Evolutionary conservation across 139 green algal species (phyloP), one percentile per base, ranked within the genome.

Genomic region (Eudorina sp.): DNA sequence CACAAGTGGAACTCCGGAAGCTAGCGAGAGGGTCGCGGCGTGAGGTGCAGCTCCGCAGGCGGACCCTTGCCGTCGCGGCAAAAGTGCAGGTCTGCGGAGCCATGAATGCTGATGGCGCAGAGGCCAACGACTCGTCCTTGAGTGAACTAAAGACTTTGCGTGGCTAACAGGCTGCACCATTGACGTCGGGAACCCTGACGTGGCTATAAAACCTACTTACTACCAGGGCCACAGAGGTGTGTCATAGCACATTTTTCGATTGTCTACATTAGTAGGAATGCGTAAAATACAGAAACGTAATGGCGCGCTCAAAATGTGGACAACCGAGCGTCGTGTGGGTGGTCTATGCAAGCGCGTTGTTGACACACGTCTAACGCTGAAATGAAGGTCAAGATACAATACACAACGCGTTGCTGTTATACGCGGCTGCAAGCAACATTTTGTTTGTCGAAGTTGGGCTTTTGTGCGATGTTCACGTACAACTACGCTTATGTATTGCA

Each of bases 161-260:
- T 4, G 34, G 19, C 38, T 34, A 75, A 79, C 40, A 19, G 13
- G 41, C 16, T 34, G 23, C 18, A 79, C 70, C 70, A 79, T 79
- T 79, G 40, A 34, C 40, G 40, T 21, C 43, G 18, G 70, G 11
- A 40, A 53, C 23, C 70, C 70, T 79, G 14, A 53, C 38, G 40
- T 29, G 36, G 66, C 31, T 43, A 29, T 79, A 79, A 79, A 79
- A 79, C 70, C 70, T 79, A 79, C 70, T 79, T 79, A 34, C 36
- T 75, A 46, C 66, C 38, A 72, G 62, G 62, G 62, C 62, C 62
- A 29, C 23, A 29, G 31, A 72, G 13, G 31, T 29, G 31, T 34
- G 23, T 34, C 27, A 29, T 29, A 25, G 36, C 27, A 34, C 62
- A 72, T 72, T 72, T 72, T 72, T 34, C 62, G 38, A 34, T 34